These are phyloP conservation scores for Phoma sp. DNA, from an alignment of 2,329 filamentous ascomycete species.

Conservation along the genomic window DNA sequence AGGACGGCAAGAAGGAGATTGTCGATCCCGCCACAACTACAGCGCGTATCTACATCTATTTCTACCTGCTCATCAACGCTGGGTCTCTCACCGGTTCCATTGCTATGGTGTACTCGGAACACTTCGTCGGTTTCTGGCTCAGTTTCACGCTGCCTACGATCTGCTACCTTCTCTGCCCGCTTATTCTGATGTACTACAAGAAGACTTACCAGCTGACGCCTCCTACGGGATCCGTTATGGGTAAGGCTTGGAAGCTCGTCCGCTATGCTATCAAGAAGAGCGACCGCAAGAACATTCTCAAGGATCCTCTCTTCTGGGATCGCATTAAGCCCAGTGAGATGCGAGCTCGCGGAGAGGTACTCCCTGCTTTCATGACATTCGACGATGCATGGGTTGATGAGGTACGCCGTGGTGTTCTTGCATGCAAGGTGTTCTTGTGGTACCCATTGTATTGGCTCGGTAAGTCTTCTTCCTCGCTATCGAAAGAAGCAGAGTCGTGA, in stretches of 20 bases:
- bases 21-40: conserved; percentile 71
- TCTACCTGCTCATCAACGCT: conserved; percentile 47
- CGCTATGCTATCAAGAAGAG: conserved; percentile 49
- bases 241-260: conserved; percentile 69
- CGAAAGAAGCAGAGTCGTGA: too few relatives aligned
- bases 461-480: background rate
- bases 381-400: conserved; percentile 82
- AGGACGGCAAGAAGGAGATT: conserved; percentile 60
- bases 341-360: conserved; percentile 48
- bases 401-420: conserved; percentile 64
- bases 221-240: conserved; percentile 73
- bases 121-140: conserved; percentile 72
- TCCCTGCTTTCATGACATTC: conserved; percentile 76
- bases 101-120: conserved; percentile 48
- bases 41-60: conserved; percentile 63
- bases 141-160: conserved; percentile 71
- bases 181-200: conserved; percentile 65
- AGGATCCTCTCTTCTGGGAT: conserved; percentile 61
- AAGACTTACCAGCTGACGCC: conserved; percentile 69
- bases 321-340: conserved; percentile 62
- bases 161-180: conserved; percentile 64
- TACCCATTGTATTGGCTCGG: conserved; percentile 56
- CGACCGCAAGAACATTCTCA: conserved; percentile 30
- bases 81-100: conserved; percentile 45
- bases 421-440: conserved; percentile 59